phyloP scores from a whole-genome alignment of 345 rosid genomes.

The Moringa oleifera region DNA sequence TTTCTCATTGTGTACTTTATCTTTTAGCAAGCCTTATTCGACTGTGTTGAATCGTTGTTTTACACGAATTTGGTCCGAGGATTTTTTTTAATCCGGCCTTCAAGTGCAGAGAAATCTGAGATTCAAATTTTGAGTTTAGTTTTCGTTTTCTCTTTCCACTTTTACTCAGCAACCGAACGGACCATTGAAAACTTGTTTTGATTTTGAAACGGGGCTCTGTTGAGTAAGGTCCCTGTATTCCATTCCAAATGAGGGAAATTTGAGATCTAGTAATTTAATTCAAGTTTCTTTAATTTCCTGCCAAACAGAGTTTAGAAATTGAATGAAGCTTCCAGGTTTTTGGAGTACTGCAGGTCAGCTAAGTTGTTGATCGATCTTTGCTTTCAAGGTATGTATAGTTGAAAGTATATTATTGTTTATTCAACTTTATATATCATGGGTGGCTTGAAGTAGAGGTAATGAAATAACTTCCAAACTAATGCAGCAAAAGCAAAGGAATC shows the following conservation, averaged over 20 bases:
- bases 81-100: neutral
- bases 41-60: constrained; percentile 7
- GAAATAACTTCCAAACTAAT: constrained; percentile 10
- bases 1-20: neutral
- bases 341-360: neutral
- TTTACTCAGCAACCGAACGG: constrained; percentile 18
- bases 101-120: constrained; percentile 12
- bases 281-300: neutral
- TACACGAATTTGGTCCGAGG: constrained; percentile 9
- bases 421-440: neutral
- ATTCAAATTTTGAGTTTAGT: constrained; percentile 7
- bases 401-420: neutral
- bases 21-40: neutral
- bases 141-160: neutral
- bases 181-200: constrained; percentile 3
- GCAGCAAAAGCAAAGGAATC: constrained; percentile 20
- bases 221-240: neutral
- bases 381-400: constrained; percentile 15
- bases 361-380: constrained; percentile 8
- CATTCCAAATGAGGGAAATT: neutral
- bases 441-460: constrained; percentile 12
- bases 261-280: neutral
- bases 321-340: constrained; percentile 1
- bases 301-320: neutral
- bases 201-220: neutral